Conservation (phyloP, 345 rosid species). For the Noccaea caerulescens region DNA sequence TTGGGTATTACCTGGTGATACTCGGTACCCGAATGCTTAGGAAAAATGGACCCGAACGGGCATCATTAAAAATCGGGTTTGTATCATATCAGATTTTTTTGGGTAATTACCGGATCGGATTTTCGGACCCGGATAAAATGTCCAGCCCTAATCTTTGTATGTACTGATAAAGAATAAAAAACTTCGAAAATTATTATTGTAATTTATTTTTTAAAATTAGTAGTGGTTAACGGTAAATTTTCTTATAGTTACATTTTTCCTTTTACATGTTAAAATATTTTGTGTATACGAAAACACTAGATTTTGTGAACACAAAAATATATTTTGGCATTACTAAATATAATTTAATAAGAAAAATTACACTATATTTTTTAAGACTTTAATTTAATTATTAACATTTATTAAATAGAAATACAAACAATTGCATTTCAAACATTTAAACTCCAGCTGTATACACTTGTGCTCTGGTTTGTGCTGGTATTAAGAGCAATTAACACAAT, state of each 20-base stretch:
- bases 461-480: not conserved
- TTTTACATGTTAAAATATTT: not conserved
- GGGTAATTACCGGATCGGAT: too few relatives aligned
- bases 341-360: not conserved
- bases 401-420: not conserved
- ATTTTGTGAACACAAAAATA: not conserved
- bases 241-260: not conserved
- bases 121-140: not conserved
- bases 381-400: not conserved
- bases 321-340: constrained; percentile 9
- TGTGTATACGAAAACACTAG: not conserved
- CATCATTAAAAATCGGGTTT: too few relatives aligned
- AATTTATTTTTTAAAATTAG: not conserved
- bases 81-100: too few relatives aligned
- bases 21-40: too few relatives aligned
- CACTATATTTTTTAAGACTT: not conserved
- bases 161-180: not conserved
- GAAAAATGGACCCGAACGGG: too few relatives aligned
- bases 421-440: not conserved
- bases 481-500: not conserved
- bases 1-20: too few relatives aligned
- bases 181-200: not conserved
- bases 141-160: too few relatives aligned
- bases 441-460: constrained; percentile 3
- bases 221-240: not conserved